Conservation (phyloP, 2,329 filamentous ascomycete genomes). For the Aspergillus unguis region DNA sequence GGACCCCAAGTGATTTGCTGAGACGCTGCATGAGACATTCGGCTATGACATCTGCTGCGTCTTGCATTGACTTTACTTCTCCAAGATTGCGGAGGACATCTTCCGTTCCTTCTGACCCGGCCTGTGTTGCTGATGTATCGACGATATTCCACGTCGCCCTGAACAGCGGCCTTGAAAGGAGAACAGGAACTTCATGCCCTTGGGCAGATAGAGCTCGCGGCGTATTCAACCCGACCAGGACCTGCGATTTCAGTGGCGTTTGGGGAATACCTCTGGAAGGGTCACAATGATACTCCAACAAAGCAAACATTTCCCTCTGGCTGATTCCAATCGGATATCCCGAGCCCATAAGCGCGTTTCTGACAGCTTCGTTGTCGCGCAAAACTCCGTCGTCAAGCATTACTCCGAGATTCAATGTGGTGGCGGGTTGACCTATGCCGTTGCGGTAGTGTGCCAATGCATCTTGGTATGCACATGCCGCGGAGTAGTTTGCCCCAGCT, state of each 20-base stretch:
- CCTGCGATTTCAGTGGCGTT: neutral
- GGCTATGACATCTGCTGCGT: neutral
- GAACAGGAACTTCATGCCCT: neutral
- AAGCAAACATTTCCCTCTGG: slow-evolving; percentile 21
- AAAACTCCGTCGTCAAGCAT: slow-evolving; percentile 16
- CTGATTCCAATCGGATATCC: slow-evolving; percentile 22
- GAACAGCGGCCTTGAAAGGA: neutral
- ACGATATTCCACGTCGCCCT: neutral
- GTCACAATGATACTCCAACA: slow-evolving; percentile 17
- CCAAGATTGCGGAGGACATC: neutral
- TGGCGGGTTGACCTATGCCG: neutral
- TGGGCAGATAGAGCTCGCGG: neutral
- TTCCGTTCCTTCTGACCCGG: neutral
- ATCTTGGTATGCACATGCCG: slow-evolving; percentile 3
- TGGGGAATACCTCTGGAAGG: neutral
- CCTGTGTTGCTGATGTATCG: neutral
- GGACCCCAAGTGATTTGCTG: neutral
- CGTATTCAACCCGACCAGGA: slow-evolving; percentile 14
- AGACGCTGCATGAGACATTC: neutral
- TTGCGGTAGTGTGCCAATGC: slow-evolving; percentile 2
- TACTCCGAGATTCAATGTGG: slow-evolving; percentile 4
- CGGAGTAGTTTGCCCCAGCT: slow-evolving; percentile 2
- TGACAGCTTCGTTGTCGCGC: slow-evolving; percentile 9
- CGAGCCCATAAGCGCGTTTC: neutral
- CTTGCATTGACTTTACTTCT: neutral